Evolutionary conservation across 345 rosid species (phyloP).

Genomic region (Mercurialis annua): DNA sequence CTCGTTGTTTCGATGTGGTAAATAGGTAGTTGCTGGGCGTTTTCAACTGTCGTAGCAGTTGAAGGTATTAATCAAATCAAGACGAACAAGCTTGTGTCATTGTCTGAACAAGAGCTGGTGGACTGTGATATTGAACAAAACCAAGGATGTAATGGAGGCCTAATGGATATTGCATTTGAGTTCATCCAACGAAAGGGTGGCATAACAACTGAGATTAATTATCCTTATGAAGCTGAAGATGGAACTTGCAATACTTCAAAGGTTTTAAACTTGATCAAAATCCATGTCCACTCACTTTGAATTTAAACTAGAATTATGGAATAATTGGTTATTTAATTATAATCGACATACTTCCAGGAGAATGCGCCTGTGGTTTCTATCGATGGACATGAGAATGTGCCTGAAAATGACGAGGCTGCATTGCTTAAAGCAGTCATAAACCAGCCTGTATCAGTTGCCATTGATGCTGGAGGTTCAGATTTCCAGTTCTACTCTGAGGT

Average conservation of each 20-base stretch:
- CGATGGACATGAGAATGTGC: conserved; percentile 42
- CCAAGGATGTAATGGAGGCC: conserved; percentile 53
- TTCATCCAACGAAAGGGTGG: conserved; percentile 51
- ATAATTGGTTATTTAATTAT: background rate
- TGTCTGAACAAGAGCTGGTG: conserved; percentile 69
- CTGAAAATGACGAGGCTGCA: conserved; percentile 42
- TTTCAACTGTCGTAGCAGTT: conserved; percentile 65
- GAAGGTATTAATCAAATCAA: conserved; percentile 51
- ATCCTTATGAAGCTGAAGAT: conserved; percentile 51
- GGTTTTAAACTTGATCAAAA: conserved; percentile 11
- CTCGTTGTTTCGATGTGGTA: conserved; percentile 1
- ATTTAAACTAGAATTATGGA: background rate
- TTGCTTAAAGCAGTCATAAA: conserved; percentile 45
- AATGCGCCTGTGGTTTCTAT: conserved; percentile 31
- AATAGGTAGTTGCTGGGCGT: conserved; percentile 88
- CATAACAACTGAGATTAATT: conserved; percentile 47
- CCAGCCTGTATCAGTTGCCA: conserved; percentile 70
- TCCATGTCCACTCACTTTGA: background rate
- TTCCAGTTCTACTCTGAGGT: conserved; percentile 87
- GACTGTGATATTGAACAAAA: conserved; percentile 43
- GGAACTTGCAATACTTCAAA: conserved; percentile 40
- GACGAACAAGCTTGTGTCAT: conserved; percentile 25
- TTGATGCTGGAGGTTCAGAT: conserved; percentile 68
- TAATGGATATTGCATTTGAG: conserved; percentile 68
- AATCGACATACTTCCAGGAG: conserved; percentile 24